phyloP scores from a whole-genome alignment of 139 green algal species.

The Coelastrella sp. region DNA sequence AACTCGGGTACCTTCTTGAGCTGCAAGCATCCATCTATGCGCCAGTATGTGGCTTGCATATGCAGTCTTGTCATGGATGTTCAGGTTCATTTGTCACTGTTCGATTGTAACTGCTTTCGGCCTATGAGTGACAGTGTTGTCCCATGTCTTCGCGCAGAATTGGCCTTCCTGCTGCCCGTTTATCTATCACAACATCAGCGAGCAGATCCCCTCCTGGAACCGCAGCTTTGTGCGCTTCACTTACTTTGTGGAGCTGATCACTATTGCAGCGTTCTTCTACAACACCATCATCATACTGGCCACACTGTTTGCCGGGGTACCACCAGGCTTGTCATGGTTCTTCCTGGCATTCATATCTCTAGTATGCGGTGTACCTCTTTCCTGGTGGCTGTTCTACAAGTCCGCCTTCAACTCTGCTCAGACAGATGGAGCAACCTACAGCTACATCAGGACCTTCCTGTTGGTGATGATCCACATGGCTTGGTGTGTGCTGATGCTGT shows the following conservation, averaged over 20 bases:
- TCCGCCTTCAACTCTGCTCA: conserved; percentile 11
- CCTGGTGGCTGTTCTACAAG: conserved; percentile 52
- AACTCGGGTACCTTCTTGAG: too few species aligned
- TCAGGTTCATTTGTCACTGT: neutral
- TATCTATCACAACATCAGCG: conserved; percentile 48
- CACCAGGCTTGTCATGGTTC: conserved; percentile 37
- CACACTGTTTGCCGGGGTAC: conserved; percentile 16
- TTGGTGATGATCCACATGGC: conserved; percentile 47
- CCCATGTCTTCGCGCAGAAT: conserved; percentile 35
- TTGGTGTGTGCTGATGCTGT: conserved; percentile 40
- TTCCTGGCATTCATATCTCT: conserved; percentile 38
- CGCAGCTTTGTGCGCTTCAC: conserved; percentile 47
- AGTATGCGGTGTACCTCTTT: conserved; percentile 31
- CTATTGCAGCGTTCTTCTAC: conserved; percentile 50
- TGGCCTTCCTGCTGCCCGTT: conserved; percentile 46
- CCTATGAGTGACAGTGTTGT: too few species aligned
- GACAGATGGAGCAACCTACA: conserved; percentile 44
- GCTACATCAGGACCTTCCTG: conserved; percentile 44
- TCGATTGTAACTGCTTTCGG: too few species aligned
- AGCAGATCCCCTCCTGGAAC: conserved; percentile 47
- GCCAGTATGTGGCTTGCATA: too few species aligned
- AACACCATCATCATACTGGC: conserved; percentile 48
- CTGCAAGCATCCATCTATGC: too few species aligned
- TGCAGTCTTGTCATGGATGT: too few species aligned
- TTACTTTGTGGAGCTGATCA: conserved; percentile 46